Percentiles rank a stretch among this genome's conserved stretches.
Conservation (phyloP, 345 rosid species). For the Hypericum androsaemum region DNA sequence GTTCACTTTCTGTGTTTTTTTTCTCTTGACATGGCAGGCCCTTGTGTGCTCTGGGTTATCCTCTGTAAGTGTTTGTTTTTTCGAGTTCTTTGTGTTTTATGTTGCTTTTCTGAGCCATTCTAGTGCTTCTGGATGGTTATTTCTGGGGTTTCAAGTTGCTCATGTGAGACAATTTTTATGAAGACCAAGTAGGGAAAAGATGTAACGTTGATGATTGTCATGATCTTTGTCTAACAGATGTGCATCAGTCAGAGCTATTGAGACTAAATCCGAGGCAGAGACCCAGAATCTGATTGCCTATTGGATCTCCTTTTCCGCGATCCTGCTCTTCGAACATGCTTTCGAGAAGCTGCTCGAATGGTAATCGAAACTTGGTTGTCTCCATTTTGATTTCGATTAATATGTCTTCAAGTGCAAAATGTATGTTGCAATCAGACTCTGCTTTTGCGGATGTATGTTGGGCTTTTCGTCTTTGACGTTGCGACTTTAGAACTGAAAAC, state of each 20-base stretch:
- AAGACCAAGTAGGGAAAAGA: too few species aligned
- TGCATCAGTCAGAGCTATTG: slow-evolving; percentile 29
- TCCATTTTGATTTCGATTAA: too few species aligned
- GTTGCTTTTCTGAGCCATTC: background rate
- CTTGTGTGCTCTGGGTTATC: slow-evolving; percentile 25
- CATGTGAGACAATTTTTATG: too few species aligned
- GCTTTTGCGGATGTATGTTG: too few species aligned
- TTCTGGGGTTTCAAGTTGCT: too few species aligned
- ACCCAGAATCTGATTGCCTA: slow-evolving; percentile 23
- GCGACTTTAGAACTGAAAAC: too few species aligned
- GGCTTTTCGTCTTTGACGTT: too few species aligned
- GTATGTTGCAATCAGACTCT: too few species aligned
- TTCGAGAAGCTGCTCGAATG: slow-evolving; percentile 19
- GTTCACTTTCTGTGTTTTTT: background rate
- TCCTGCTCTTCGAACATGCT: slow-evolving; percentile 24
- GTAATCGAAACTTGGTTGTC: slow-evolving; percentile 12
- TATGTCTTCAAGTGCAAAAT: too few species aligned
- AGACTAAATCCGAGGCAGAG: slow-evolving; percentile 20
- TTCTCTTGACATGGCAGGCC: slow-evolving; percentile 22
- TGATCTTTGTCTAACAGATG: slow-evolving; percentile 17
- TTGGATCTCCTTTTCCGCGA: slow-evolving; percentile 28
- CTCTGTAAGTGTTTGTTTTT: slow-evolving; percentile 21
- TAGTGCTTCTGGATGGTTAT: too few species aligned
- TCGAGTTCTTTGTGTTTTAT: background rate
- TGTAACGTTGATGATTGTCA: too few species aligned